Percentiles rank a stretch among this genome's conserved stretches.
These are phyloP conservation scores for Ceratocystis cubensis DNA, from an alignment of 2,329 filamentous ascomycete genomes.

Conservation along the genomic window DNA sequence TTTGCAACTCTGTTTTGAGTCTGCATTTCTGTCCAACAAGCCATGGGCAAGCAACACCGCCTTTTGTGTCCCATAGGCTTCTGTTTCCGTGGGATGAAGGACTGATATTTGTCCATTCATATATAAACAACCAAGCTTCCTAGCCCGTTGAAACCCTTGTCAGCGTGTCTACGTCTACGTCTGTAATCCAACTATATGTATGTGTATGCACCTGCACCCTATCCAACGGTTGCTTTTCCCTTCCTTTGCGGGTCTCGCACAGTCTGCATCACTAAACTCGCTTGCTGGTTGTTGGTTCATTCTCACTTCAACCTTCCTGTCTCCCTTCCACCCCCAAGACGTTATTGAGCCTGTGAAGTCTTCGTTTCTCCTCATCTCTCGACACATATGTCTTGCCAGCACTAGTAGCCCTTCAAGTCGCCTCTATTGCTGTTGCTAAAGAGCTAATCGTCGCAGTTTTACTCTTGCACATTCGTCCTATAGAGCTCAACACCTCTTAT, in stretches of 20 bases:
- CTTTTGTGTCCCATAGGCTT: neutral
- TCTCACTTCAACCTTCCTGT: neutral
- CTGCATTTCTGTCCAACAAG: neutral
- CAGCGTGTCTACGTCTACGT: neutral
- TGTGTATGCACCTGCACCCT: constrained; percentile 1
- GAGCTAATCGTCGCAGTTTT: neutral
- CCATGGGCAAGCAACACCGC: neutral
- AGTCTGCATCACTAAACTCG: neutral
- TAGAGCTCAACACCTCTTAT: neutral
- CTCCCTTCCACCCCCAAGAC: neutral
- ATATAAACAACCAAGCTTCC: neutral
- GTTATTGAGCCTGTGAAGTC: neutral
- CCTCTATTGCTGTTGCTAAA: neutral
- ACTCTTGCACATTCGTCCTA: too few relatives aligned
- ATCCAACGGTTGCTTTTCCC: neutral
- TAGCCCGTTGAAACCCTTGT: neutral
- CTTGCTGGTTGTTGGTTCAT: neutral
- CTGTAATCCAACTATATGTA: neutral
- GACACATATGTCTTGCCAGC: neutral
- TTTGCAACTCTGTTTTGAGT: constrained; percentile 4
- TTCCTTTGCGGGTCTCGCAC: constrained; percentile 9
- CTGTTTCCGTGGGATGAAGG: neutral
- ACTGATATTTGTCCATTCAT: neutral
- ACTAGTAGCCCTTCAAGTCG: neutral
- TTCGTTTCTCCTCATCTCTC: neutral